Evolutionary conservation across 2,329 filamentous ascomycete species (phyloP), one percentile per base, ranked within the genome.

Genomic region (Fusarium acutatum): DNA sequence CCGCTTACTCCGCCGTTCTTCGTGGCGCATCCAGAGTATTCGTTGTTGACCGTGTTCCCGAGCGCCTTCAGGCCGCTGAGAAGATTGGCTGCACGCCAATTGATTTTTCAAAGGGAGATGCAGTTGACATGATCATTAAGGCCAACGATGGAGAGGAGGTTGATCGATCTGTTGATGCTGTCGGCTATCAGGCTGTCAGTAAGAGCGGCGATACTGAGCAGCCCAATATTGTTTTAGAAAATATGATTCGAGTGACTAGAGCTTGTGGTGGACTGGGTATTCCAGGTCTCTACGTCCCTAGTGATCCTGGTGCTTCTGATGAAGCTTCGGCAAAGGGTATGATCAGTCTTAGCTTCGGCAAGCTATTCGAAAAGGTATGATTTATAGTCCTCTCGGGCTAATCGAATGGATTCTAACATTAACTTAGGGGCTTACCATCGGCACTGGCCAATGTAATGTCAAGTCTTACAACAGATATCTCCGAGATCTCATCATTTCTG

Each of bases 391-490:
- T 30, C 44, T 47, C 26, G 6, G 6, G 18, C 8, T 3, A 8
- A 22, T 20, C 6, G 6, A 40, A 28, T 2, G 38, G 30, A 24
- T 54, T 17, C 47, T 59, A 50, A 66, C 34, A 5, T 20, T 14
- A 3, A 11, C 1, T 32, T 22, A 90, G 88, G 89, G 90, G 4
- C 82, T 92, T 10, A 85, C 86, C 5, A 82, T 92, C 6, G 87
- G 88, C 15, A 90, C 88, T 7, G 89, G 90, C 1, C 89, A 92
- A 77, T 92, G 90, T 81, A 92, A 92, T 70, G 90, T 92, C 73
- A 92, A 92, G 80, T 83, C 87, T 2, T 92, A 92, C 80, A 92
- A 92, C 78, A 84, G 90, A 30, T 91, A 92, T 75, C 81, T 92
- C 43, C 85, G 90, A 18, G 90, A 92, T 69, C 82, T 93, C 75